Conservation (phyloP, 2,329 filamentous ascomycete genomes). For the Phyllosticta capitalensis region DNA sequence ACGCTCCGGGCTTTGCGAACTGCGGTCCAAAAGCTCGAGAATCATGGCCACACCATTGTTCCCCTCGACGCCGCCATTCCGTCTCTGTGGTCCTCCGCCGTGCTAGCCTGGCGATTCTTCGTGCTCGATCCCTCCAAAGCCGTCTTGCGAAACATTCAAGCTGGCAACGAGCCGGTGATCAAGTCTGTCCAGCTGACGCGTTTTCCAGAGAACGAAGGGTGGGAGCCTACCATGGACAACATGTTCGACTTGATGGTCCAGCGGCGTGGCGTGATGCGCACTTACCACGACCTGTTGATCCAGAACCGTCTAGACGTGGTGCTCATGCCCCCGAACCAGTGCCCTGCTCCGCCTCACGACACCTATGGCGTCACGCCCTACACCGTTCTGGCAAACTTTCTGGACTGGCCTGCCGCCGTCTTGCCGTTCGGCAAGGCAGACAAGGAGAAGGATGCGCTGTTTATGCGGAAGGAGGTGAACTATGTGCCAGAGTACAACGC, state of each 20-base stretch:
- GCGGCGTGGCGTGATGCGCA: constrained; percentile 24
- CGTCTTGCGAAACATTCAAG: constrained; percentile 22
- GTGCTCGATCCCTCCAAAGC: constrained; percentile 29
- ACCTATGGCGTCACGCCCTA: constrained; percentile 27
- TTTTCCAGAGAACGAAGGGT: constrained; percentile 24
- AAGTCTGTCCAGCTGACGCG: constrained; percentile 28
- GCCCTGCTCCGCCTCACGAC: constrained; percentile 34
- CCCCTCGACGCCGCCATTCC: constrained; percentile 1
- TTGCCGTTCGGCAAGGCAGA: constrained; percentile 38
- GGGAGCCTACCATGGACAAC: constrained; percentile 28
- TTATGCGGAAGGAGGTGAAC: constrained; percentile 18
- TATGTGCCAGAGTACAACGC: constrained; percentile 29
- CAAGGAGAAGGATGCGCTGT: constrained; percentile 31
- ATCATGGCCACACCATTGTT: constrained; percentile 29
- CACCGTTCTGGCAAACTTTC: constrained; percentile 42
- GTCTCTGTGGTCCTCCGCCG: constrained; percentile 22
- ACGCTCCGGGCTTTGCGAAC: constrained; percentile 31
- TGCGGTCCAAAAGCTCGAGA: constrained; percentile 30
- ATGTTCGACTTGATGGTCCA: constrained; percentile 35
- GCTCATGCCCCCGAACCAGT: constrained; percentile 40
- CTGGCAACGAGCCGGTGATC: constrained; percentile 37
- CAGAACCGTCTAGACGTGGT: constrained; percentile 41
- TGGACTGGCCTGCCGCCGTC: constrained; percentile 46
- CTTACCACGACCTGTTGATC: constrained; percentile 35
- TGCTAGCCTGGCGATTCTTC: constrained; percentile 36